phyloP scores from a whole-genome alignment of 2,329 filamentous ascomycete genomes.

The Cadophora sp. region DNA sequence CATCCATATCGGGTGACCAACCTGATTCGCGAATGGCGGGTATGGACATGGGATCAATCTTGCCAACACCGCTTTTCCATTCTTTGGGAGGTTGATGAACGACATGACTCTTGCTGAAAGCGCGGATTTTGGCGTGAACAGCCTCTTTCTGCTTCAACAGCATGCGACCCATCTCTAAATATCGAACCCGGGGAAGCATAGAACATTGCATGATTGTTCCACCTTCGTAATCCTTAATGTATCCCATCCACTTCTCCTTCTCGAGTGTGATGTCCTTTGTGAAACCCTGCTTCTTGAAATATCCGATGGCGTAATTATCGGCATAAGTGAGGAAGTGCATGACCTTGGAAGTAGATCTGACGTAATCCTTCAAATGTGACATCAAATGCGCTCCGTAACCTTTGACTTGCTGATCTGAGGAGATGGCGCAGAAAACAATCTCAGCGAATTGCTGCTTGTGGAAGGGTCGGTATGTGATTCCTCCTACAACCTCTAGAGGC shows the following conservation, averaged over 20 bases:
- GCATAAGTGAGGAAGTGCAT: conserved; percentile 99
- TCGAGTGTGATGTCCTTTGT: conserved; percentile 97
- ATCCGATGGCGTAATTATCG: conserved; percentile 98
- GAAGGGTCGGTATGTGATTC: conserved; percentile 96
- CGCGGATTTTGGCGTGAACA: conserved; percentile 92
- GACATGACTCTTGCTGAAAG: conserved; percentile 87
- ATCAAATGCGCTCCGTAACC: conserved; percentile 98
- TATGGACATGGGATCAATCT: conserved; percentile 87
- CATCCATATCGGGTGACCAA: conserved; percentile 98
- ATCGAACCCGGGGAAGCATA: conserved; percentile 94
- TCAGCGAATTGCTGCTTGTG: conserved; percentile 92
- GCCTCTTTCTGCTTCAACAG: conserved; percentile 96
- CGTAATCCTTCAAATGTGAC: conserved; percentile 97
- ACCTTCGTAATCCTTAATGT: conserved; percentile 99
- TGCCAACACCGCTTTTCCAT: conserved; percentile 77
- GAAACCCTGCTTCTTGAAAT: conserved; percentile 99
- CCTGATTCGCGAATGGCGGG: conserved; percentile 89
- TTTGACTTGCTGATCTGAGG: conserved; percentile 97
- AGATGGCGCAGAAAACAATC: conserved; percentile 98
- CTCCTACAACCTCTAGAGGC: conserved; percentile 92
- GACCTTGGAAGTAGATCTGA: conserved; percentile 93
- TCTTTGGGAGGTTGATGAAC: conserved; percentile 84
- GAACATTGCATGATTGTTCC: conserved; percentile 99
- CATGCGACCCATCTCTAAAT: conserved; percentile 92
- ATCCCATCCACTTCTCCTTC: conserved; percentile 95